These are phyloP conservation scores for Hypoxylon perforatum DNA, from an alignment of 495 filamentous ascomycete species.

Conservation along the genomic window DNA sequence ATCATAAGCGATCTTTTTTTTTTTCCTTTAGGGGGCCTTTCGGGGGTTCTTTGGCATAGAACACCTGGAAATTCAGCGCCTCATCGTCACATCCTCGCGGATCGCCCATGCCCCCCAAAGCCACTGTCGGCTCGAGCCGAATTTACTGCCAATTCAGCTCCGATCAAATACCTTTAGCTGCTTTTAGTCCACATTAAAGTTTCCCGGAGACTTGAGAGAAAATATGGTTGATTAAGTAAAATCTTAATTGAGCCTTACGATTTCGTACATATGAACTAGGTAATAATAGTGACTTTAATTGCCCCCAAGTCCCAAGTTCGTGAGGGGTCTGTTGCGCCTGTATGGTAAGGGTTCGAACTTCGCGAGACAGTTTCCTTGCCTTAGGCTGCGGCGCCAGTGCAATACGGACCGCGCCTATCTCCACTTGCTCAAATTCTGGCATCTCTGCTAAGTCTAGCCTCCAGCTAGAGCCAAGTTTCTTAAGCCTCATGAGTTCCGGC, in stretches of 20 bases:
- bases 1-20: slow-evolving; percentile 36
- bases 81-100: slow-evolving; percentile 15
- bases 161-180: too few relatives aligned
- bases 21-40: background rate
- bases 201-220: too few relatives aligned
- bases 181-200: background rate
- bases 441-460: background rate
- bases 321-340: too few relatives aligned
- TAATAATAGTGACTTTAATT: too few relatives aligned
- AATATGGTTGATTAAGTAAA: too few relatives aligned
- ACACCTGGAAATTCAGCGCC: slow-evolving; percentile 18
- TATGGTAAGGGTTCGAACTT: background rate
- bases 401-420: slow-evolving; percentile 7
- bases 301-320: too few relatives aligned
- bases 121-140: slow-evolving; percentile 38
- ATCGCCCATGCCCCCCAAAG: slow-evolving; percentile 9
- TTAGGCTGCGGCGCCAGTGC: slow-evolving; percentile 12
- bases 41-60: slow-evolving; percentile 8
- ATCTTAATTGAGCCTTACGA: slow-evolving; percentile 15
- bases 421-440: slow-evolving; percentile 14
- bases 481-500: background rate
- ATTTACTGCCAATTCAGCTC: slow-evolving; percentile 1
- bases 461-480: too few relatives aligned
- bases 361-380: slow-evolving; percentile 7
- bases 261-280: slow-evolving; percentile 5